These are phyloP conservation scores for Amaranthus tricolor DNA, from an alignment of 179 eudicot species.

Conservation along the genomic window DNA sequence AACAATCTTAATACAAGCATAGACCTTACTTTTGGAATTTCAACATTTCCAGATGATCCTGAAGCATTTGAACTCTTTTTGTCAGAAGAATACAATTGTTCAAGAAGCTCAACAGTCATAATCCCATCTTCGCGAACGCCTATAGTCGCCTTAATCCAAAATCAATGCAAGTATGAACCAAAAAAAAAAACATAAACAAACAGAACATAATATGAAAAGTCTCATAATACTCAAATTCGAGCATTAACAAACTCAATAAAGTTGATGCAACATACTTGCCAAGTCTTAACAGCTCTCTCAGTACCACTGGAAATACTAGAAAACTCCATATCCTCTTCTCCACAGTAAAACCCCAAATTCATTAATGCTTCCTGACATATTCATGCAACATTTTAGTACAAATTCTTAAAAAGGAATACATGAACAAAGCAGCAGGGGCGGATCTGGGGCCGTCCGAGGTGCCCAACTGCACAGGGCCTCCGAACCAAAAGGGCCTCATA, in stretches of 20 bases:
- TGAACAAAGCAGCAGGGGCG: no score
- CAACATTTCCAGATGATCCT: slow-evolving; percentile 24
- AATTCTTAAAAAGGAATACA: no score
- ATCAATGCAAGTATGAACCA: neutral
- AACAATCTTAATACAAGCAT: neutral
- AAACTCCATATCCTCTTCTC: slow-evolving; percentile 90
- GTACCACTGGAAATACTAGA: slow-evolving; percentile 76
- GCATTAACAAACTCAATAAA: neutral
- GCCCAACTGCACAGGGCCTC: no score
- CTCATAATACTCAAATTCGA: neutral
- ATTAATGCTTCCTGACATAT: slow-evolving; percentile 71
- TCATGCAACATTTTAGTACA: neutral
- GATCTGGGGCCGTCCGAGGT: no score
- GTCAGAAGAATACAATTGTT: slow-evolving; percentile 41
- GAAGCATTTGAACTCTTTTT: slow-evolving; percentile 19
- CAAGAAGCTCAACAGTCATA: slow-evolving; percentile 77
- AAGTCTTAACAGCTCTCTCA: slow-evolving; percentile 86
- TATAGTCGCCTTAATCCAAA: slow-evolving; percentile 53
- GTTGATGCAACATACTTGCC: slow-evolving; percentile 70
- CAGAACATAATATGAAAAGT: neutral
- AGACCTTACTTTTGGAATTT: slow-evolving; percentile 20
- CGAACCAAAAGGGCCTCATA: no score
- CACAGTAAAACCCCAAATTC: slow-evolving; percentile 79
- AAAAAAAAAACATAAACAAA: neutral
- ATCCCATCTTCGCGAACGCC: slow-evolving; percentile 67